Evolutionary conservation across 352 stramenopile species (phyloP).

Genomic region (Globisporangium rhizosaccharum): DNA sequence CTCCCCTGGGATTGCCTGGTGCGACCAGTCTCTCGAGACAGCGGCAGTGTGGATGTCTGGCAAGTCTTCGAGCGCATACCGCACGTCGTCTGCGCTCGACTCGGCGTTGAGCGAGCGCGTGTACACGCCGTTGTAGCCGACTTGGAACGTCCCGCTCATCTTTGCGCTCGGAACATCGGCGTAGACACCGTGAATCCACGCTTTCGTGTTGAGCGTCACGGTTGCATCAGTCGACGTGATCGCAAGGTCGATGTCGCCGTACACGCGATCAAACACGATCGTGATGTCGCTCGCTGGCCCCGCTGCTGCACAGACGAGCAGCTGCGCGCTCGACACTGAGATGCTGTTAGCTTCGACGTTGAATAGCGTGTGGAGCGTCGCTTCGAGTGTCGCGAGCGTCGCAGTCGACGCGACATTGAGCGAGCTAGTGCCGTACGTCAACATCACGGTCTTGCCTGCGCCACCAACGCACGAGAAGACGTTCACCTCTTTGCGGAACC

Average conservation of each 20-base stretch:
- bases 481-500: constrained; percentile 60
- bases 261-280: constrained; percentile 62
- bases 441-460: constrained; percentile 22
- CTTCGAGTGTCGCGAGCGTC: constrained; percentile 26
- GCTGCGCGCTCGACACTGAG: constrained; percentile 40
- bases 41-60: constrained; percentile 44
- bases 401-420: constrained; percentile 19
- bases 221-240: constrained; percentile 17
- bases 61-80: constrained; percentile 63
- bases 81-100: constrained; percentile 54
- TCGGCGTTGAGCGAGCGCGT: constrained; percentile 65
- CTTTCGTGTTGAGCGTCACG: constrained; percentile 18
- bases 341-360: constrained; percentile 53
- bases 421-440: constrained; percentile 15
- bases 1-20: constrained; percentile 32
- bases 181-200: constrained; percentile 60
- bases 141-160: constrained; percentile 80
- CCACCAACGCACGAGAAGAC: constrained; percentile 48
- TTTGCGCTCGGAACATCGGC: constrained; percentile 27
- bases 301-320: constrained; percentile 31
- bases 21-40: constrained; percentile 42
- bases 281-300: constrained; percentile 24
- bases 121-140: constrained; percentile 56
- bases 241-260: constrained; percentile 35
- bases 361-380: constrained; percentile 42